Evolutionary conservation across 768 basidiomycete genomes (phyloP).

Genomic region (Mycena alexandri): DNA sequence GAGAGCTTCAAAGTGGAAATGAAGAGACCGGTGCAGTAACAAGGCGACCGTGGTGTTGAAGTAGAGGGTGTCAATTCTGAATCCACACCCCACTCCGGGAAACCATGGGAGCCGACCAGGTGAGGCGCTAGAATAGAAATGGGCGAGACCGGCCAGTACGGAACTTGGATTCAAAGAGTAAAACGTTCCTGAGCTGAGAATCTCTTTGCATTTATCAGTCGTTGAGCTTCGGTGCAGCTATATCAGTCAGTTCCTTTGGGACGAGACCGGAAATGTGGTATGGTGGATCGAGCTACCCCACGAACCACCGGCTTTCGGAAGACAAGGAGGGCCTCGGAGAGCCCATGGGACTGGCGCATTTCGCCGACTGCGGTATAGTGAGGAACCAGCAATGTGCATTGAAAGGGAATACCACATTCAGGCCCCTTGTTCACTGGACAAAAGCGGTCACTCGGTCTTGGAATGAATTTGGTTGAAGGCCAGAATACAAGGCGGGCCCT

Average conservation of each 20-base stretch:
- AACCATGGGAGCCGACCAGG: too few relatives aligned
- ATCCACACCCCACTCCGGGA: too few relatives aligned
- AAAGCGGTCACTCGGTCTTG: neutral
- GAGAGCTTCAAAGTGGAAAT: slow-evolving; percentile 14
- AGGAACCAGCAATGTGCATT: neutral
- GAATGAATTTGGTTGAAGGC: neutral
- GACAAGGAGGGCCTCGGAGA: slow-evolving; percentile 13
- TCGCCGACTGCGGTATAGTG: too few relatives aligned
- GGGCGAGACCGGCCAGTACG: slow-evolving; percentile 21
- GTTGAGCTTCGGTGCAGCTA: slow-evolving; percentile 15
- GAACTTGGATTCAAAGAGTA: slow-evolving; percentile 16
- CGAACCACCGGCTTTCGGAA: slow-evolving; percentile 15
- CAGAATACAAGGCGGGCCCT: neutral
- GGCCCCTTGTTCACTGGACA: neutral
- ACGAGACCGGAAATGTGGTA: neutral
- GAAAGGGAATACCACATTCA: neutral
- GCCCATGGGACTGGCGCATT: neutral
- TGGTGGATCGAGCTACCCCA: slow-evolving; percentile 12
- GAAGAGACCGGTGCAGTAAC: neutral
- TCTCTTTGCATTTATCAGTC: slow-evolving; percentile 18
- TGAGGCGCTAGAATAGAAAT: neutral
- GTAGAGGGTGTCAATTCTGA: neutral
- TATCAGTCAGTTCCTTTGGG: slow-evolving; percentile 16
- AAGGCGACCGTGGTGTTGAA: slow-evolving; percentile 1
- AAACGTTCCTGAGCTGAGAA: slow-evolving; percentile 28